A percentile compares a stretch with the other conserved stretches of the same genome.
phyloP scores from a whole-genome alignment of 306 rosid genomes.

The Vigna unguiculata region DNA sequence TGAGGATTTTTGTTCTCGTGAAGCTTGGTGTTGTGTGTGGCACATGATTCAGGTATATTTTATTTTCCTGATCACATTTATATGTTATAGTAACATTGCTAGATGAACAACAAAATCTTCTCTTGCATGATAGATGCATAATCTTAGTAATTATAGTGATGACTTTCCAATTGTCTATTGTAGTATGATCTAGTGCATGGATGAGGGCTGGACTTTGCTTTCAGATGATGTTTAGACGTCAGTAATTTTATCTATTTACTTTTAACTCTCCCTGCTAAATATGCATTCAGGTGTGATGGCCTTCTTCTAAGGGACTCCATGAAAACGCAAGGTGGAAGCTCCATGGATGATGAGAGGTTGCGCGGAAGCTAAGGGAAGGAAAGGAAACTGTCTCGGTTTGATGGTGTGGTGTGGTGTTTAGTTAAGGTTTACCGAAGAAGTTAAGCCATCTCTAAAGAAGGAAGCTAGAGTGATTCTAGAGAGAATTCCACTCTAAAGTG shows the following conservation, averaged over 20 bases:
- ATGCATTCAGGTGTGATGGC: too few relatives aligned
- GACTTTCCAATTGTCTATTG: constrained; percentile 41
- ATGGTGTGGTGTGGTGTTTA: too few relatives aligned
- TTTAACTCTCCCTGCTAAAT: background rate
- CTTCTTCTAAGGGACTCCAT: too few relatives aligned
- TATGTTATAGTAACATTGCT: constrained; percentile 6
- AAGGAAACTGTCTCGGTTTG: too few relatives aligned
- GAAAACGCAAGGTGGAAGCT: too few relatives aligned
- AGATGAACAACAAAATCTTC: constrained; percentile 18
- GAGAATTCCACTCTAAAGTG: too few relatives aligned
- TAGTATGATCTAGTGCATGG: constrained; percentile 99
- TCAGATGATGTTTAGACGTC: constrained; percentile 95
- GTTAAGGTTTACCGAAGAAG: too few relatives aligned
- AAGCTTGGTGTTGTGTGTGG: constrained; percentile 99
- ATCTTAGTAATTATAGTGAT: constrained; percentile 23
- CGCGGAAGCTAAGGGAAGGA: too few relatives aligned
- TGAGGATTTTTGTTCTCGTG: too few relatives aligned
- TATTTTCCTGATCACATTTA: constrained; percentile 34
- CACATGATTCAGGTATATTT: constrained; percentile 87
- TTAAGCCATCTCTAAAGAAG: too few relatives aligned
- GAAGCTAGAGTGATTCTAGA: too few relatives aligned
- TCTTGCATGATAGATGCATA: constrained; percentile 2
- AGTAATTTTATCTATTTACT: constrained; percentile 47
- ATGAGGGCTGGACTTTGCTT: constrained; percentile 99
- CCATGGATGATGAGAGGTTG: too few relatives aligned